phyloP scores from a whole-genome alignment of 495 filamentous ascomycete species.

The Xylaria venustula region DNA sequence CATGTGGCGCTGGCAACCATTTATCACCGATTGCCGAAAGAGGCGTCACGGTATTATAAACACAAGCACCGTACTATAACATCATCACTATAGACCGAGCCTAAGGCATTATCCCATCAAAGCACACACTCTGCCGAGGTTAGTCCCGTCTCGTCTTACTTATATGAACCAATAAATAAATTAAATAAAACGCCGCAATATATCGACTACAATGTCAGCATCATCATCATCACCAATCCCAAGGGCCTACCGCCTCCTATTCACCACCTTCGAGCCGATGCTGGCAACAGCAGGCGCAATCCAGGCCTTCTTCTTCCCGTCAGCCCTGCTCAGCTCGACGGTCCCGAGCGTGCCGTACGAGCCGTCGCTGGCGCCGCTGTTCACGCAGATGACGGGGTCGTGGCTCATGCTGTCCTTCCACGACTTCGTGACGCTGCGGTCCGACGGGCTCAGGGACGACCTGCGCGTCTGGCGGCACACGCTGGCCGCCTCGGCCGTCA shows the following conservation, averaged over 20 bases:
- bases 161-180: no score
- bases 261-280: conserved; percentile 9
- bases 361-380: conserved; percentile 1
- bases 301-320: conserved; percentile 9
- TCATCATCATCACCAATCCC: conserved; percentile 8
- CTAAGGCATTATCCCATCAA: no score
- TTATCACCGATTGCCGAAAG: no score
- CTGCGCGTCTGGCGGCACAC: conserved; percentile 13
- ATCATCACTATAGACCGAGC: no score
- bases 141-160: no score
- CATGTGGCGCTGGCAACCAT: no score
- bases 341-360: conserved; percentile 10
- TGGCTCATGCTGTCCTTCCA: conserved; percentile 49
- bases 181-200: not conserved
- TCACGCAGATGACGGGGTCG: conserved; percentile 11
- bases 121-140: no score
- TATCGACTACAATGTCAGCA: conserved; percentile 2
- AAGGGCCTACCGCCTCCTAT: conserved; percentile 4
- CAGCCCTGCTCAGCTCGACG: conserved; percentile 1
- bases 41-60: no score
- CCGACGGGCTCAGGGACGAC: not conserved
- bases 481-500: conserved; percentile 7
- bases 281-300: conserved; percentile 4
- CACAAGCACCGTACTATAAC: no score
- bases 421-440: conserved; percentile 41